Evolutionary conservation across 345 rosid genomes (phyloP).

Genomic region (Citrus maxima): DNA sequence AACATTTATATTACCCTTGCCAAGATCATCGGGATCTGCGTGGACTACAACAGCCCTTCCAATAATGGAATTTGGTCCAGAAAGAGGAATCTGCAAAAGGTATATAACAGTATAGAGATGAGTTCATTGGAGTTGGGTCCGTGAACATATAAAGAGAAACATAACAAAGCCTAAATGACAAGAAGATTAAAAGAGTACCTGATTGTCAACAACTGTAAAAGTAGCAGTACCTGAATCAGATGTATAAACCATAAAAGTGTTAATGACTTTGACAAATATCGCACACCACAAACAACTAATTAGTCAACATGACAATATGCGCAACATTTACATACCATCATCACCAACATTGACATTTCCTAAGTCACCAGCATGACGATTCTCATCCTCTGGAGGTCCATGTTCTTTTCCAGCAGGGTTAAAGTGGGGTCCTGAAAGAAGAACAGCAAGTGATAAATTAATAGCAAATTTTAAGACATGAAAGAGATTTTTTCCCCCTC

Average conservation of each 20-base stretch:
- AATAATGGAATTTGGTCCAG: conserved; percentile 68
- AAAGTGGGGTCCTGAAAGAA: conserved; percentile 72
- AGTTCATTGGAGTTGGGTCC: neutral
- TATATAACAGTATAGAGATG: neutral
- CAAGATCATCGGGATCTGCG: conserved; percentile 91
- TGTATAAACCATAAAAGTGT: neutral
- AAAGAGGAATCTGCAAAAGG: conserved; percentile 65
- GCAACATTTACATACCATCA: conserved; percentile 46
- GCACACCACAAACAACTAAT: neutral
- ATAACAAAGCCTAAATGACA: neutral
- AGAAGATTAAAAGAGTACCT: conserved; percentile 31
- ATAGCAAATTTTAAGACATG: neutral
- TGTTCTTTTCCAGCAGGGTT: conserved; percentile 85
- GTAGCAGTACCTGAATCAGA: conserved; percentile 56
- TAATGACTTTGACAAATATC: neutral
- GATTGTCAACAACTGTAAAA: conserved; percentile 60
- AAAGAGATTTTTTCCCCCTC: neutral
- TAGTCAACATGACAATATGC: neutral
- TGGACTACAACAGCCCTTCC: conserved; percentile 97
- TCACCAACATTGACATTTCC: conserved; percentile 78
- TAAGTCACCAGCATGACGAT: conserved; percentile 94
- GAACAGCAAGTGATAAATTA: neutral
- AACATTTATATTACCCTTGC: conserved; percentile 25
- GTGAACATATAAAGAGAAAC: neutral
- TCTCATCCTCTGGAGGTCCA: conserved; percentile 82